These are phyloP conservation scores for Geotrichum cucujoidarum DNA, from an alignment of 1,139 yeast species.

Conservation along the genomic window DNA sequence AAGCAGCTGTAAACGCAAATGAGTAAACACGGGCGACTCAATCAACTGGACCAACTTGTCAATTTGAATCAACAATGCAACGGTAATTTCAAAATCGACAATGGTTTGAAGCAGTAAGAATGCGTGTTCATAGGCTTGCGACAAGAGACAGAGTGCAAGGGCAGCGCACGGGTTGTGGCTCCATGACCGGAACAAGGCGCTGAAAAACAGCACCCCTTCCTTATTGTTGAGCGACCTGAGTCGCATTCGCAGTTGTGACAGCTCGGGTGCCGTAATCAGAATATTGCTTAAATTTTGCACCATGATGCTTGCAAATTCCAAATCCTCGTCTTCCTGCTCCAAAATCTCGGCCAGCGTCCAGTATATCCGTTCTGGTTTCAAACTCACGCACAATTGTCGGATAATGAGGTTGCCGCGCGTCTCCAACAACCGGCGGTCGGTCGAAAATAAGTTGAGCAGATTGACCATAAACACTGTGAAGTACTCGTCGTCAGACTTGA, in stretches of 20 bases:
- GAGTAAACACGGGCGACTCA: constrained; percentile 86
- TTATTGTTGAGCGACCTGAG: constrained; percentile 50
- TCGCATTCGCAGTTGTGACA: constrained; percentile 62
- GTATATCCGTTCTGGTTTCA: constrained; percentile 80
- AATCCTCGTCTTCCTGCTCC: constrained; percentile 53
- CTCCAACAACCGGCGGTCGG: constrained; percentile 58
- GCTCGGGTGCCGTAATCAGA: constrained; percentile 81
- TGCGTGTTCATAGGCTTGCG: constrained; percentile 88
- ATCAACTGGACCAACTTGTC: constrained; percentile 76
- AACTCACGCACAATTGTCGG: constrained; percentile 73
- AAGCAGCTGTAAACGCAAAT: constrained; percentile 75
- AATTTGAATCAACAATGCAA: constrained; percentile 66
- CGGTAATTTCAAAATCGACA: constrained; percentile 69
- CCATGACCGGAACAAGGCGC: constrained; percentile 83
- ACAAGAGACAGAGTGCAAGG: constrained; percentile 73
- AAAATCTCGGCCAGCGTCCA: constrained; percentile 75
- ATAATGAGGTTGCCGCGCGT: constrained; percentile 80
- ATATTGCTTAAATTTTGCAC: constrained; percentile 85
- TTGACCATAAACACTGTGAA: constrained; percentile 73
- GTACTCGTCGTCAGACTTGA: constrained; percentile 70
- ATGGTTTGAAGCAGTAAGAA: constrained; percentile 70
- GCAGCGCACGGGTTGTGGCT: constrained; percentile 89
- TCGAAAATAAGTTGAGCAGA: constrained; percentile 62
- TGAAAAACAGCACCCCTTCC: constrained; percentile 70
- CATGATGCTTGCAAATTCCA: constrained; percentile 72